Conservation (phyloP, 1,284 basidiomycete genomes). For the Athelia sp. region DNA sequence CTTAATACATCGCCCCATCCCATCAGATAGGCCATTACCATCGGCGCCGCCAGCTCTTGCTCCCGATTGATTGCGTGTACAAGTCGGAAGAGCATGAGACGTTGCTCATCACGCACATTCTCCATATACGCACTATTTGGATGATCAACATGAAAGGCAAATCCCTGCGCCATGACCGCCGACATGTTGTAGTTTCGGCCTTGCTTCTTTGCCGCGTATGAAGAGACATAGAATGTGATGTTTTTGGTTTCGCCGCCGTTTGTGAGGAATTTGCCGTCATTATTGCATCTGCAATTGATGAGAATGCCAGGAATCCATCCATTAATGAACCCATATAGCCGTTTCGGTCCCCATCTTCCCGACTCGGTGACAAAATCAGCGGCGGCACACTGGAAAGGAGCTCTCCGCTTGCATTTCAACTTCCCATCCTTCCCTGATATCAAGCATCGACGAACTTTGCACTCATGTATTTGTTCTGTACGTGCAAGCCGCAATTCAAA, state of each 20-base stretch:
- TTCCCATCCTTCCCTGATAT: slow-evolving; percentile 12
- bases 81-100: slow-evolving; percentile 18
- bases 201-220: slow-evolving; percentile 26
- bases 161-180: slow-evolving; percentile 22
- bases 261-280: slow-evolving; percentile 23
- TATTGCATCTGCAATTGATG: slow-evolving; percentile 14
- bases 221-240: slow-evolving; percentile 18
- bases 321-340: slow-evolving; percentile 18
- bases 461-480: slow-evolving; percentile 26
- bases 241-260: slow-evolving; percentile 20
- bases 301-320: slow-evolving; percentile 15
- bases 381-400: slow-evolving; percentile 22
- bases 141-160: slow-evolving; percentile 18
- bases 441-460: slow-evolving; percentile 18
- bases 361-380: slow-evolving; percentile 17
- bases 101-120: slow-evolving; percentile 13
- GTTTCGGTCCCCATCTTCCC: slow-evolving; percentile 22
- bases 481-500: slow-evolving; percentile 14
- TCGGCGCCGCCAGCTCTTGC: slow-evolving; percentile 25
- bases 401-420: slow-evolving; percentile 27
- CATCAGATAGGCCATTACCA: slow-evolving; percentile 28
- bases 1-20: slow-evolving; percentile 26
- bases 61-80: slow-evolving; percentile 21
- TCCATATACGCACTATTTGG: slow-evolving; percentile 5
- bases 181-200: slow-evolving; percentile 20